Base-by-base conservation (phyloP, 148 eudicot genomes). In the Rhododendron henanense region DNA sequence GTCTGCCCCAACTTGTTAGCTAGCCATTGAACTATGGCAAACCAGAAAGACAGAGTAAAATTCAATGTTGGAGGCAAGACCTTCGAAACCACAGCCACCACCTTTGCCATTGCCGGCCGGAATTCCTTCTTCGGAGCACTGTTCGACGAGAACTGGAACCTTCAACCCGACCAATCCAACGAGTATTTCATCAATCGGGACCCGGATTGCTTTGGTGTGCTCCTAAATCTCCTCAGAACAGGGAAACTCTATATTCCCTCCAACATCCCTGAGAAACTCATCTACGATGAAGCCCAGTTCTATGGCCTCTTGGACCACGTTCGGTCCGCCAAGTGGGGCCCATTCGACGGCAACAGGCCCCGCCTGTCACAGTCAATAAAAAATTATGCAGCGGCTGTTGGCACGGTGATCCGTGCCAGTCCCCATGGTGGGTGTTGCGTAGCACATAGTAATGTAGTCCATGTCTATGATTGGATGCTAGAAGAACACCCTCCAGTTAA, bases 401-500 rank as follows among this genome's bases (percentile, higher is more conserved):
- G 98, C 0, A 92, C 96, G 0, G 95, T 95, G 19, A 96, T 96
- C 3, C 93, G 99, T 0, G 99, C 92, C 0, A 92, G 96, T 0
- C 97, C 98, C 0, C 95, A 93, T 33, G 97, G 99, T 0, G 95
- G 99, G 0, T 95, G 98, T 61, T 93, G 94, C 76, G 98, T 95
- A 15, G 99, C 96, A 0, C 99, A 95, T 18, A 95, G 97, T n/a
- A 94, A 91, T 74, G 90, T 96, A 65, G 99, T 96, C n/a, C 96
- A 95, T 57, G 96, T 96, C 23, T 95, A 94, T 35, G 96, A 96
- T 67, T 96, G 99, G 99, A 91, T 87, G 90, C 48, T 96, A 0
- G 90, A 94, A 73, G 95, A 96, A 82, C 96, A 91, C 69, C 86
- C 90, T 18, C 93, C 99, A 6, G 86, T 95, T 23, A 93, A 90